phyloP scores from a whole-genome alignment of 306 rosid genomes.

The Vigna trinervia region DNA sequence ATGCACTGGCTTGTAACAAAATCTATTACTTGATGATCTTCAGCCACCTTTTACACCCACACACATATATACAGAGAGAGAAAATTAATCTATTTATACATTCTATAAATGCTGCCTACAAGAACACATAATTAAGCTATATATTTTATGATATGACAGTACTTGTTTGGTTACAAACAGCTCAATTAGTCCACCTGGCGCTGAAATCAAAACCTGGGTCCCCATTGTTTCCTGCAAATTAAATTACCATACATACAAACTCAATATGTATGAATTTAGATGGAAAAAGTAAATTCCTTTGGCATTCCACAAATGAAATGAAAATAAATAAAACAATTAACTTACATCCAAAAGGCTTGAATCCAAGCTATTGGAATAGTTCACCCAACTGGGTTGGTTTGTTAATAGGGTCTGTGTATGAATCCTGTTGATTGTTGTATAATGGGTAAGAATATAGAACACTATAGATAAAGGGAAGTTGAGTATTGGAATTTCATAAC shows the following conservation, averaged over 20 bases:
- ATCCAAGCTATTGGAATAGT: constrained; percentile 58
- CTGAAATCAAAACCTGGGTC: constrained; percentile 79
- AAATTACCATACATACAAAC: neutral
- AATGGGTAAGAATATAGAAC: neutral
- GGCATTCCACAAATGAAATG: neutral
- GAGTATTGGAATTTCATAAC: neutral
- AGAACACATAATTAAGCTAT: neutral
- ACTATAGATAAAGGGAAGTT: neutral
- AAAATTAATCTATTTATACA: neutral
- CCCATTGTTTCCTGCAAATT: constrained; percentile 73
- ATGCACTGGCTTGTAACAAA: constrained; percentile 66
- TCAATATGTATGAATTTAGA: neutral
- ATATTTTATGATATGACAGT: constrained; percentile 4
- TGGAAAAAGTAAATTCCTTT: constrained; percentile 12
- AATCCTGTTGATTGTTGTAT: constrained; percentile 56
- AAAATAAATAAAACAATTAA: neutral
- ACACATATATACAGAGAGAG: neutral
- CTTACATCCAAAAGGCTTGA: constrained; percentile 60
- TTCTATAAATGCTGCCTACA: neutral
- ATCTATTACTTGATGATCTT: constrained; percentile 75
- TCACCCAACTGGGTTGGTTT: constrained; percentile 79
- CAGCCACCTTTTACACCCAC: constrained; percentile 59
- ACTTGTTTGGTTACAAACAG: constrained; percentile 79
- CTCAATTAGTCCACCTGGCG: constrained; percentile 78
- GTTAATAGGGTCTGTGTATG: constrained; percentile 71